Evolutionary conservation across 768 basidiomycete species (phyloP).

Genomic region (Macrolepiota fuliginosa): DNA sequence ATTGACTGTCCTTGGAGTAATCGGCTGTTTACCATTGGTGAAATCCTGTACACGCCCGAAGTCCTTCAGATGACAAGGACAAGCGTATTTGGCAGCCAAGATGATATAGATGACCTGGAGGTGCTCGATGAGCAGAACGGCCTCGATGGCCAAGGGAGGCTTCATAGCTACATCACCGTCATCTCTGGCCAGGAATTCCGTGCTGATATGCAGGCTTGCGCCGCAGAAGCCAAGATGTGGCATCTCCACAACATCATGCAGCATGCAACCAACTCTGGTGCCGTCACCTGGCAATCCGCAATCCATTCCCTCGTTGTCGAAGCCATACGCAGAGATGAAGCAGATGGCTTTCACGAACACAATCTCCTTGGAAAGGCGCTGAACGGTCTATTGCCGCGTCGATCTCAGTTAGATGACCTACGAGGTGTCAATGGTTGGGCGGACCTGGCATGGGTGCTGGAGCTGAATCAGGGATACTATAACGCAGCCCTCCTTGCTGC

Average conservation of each 20-base stretch:
- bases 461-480: constrained; percentile 25
- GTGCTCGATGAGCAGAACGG: not conserved
- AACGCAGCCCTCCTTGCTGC: constrained; percentile 24
- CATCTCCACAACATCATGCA: constrained; percentile 22
- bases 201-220: constrained; percentile 7
- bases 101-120: not conserved
- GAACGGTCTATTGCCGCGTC: constrained; percentile 23
- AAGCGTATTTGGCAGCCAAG: too few species aligned
- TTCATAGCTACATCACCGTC: not conserved
- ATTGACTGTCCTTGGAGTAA: constrained; percentile 7
- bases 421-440: constrained; percentile 19
- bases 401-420: constrained; percentile 16
- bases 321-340: constrained; percentile 21
- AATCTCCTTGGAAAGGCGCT: constrained; percentile 21
- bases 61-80: constrained; percentile 7
- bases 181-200: constrained; percentile 5
- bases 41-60: constrained; percentile 3
- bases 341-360: constrained; percentile 15
- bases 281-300: constrained; percentile 19
- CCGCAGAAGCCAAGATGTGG: constrained; percentile 13
- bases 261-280: constrained; percentile 17
- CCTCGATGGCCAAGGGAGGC: not conserved
- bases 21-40: constrained; percentile 9
- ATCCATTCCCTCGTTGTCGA: constrained; percentile 24
- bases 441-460: constrained; percentile 25